Conservation (phyloP, 2,329 filamentous ascomycete species). For the Coleophoma crateriformis region DNA sequence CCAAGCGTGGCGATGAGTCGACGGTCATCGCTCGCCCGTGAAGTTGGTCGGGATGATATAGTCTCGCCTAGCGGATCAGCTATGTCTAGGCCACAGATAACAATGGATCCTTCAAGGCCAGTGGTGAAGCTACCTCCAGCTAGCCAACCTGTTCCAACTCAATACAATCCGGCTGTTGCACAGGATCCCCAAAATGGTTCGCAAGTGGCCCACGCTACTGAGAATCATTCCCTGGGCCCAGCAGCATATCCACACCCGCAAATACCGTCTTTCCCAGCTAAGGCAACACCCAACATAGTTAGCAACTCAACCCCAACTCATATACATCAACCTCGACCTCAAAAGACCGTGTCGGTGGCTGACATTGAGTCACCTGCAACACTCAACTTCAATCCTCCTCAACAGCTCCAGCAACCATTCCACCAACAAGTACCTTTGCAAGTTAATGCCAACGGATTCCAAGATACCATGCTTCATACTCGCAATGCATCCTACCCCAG, state of each 20-base stretch:
- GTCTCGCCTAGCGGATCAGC: slow-evolving; percentile 78
- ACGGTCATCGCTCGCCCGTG: slow-evolving; percentile 71
- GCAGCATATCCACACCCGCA: slow-evolving; percentile 54
- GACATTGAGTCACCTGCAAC: slow-evolving; percentile 77
- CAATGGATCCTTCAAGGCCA: slow-evolving; percentile 59
- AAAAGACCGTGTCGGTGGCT: slow-evolving; percentile 89
- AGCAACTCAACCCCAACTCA: slow-evolving; percentile 37
- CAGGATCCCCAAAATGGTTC: slow-evolving; percentile 16
- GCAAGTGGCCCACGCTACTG: slow-evolving; percentile 20
- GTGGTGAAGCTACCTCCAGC: slow-evolving; percentile 76
- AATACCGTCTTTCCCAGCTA: slow-evolving; percentile 53
- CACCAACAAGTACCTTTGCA: slow-evolving; percentile 89
- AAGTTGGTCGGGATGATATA: slow-evolving; percentile 64
- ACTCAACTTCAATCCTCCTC: slow-evolving; percentile 49
- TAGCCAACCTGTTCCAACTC: slow-evolving; percentile 20
- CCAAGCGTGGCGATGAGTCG: slow-evolving; percentile 86
- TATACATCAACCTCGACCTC: slow-evolving; percentile 92
- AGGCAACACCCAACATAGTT: slow-evolving; percentile 31
- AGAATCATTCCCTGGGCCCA: slow-evolving; percentile 41
- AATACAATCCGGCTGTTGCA: slow-evolving; percentile 25
- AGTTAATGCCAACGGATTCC: slow-evolving; percentile 52
- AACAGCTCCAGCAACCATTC: slow-evolving; percentile 77
- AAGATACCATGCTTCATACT: slow-evolving; percentile 48
- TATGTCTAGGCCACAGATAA: slow-evolving; percentile 61
- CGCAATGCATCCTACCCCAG: slow-evolving; percentile 66